A percentile compares a stretch with the other conserved stretches of the same genome.
Conservation (phyloP, 257 asterid species). For the Nicotiana sylvestris region DNA sequence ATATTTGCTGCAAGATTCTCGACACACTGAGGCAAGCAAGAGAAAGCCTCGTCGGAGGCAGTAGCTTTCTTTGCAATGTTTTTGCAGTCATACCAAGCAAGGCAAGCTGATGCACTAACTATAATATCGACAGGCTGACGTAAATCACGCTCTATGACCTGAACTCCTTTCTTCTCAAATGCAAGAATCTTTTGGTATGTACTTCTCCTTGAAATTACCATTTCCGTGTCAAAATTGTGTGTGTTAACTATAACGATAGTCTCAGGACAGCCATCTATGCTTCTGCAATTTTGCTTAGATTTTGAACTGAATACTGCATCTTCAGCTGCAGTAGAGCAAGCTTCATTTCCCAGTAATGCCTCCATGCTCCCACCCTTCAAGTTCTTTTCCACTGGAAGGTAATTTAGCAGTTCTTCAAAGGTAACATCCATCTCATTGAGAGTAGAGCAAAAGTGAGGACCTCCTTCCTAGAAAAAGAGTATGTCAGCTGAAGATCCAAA, state of each 20-base stretch:
- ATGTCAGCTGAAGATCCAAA: constrained; percentile 7
- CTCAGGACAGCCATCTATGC: constrained; percentile 38
- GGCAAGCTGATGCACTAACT: constrained; percentile 65
- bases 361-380: constrained; percentile 26
- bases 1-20: constrained; percentile 81
- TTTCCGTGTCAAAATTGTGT: constrained; percentile 67
- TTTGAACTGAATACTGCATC: constrained; percentile 36
- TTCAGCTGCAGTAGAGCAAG: constrained; percentile 37
- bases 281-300: constrained; percentile 38
- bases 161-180: constrained; percentile 79
- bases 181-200: constrained; percentile 85
- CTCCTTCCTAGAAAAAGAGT: constrained; percentile 38
- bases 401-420: constrained; percentile 52
- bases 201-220: constrained; percentile 88
- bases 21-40: constrained; percentile 79
- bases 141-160: constrained; percentile 85
- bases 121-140: constrained; percentile 73
- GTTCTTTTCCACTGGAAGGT: constrained; percentile 46
- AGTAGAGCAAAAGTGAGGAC: constrained; percentile 33
- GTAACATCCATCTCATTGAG: constrained; percentile 30
- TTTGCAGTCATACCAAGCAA: constrained; percentile 85
- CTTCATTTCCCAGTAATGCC: constrained; percentile 37
- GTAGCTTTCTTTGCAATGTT: constrained; percentile 82
- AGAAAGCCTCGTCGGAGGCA: constrained; percentile 65
- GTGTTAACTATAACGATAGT: constrained; percentile 75